A percentile compares a stretch with the other conserved stretches of the same genome.
Evolutionary conservation across 2,329 filamentous ascomycete species (phyloP).

Genomic region (Cladosporium sp.): DNA sequence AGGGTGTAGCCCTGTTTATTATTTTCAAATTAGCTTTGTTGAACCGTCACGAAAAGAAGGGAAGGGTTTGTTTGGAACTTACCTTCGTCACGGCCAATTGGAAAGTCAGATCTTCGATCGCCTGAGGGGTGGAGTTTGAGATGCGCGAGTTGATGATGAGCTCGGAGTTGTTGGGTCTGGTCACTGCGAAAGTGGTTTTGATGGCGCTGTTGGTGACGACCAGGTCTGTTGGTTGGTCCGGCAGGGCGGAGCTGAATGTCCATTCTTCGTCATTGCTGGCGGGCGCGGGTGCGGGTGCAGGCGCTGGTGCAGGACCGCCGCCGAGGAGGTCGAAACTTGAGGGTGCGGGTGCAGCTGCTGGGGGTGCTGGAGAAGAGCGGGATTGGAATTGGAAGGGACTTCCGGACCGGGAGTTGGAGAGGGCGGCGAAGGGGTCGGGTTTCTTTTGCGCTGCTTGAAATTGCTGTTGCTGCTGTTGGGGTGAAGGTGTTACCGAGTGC

Average conservation of each 20-base stretch:
- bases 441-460: slow-evolving; percentile 29
- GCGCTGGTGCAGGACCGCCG: slow-evolving; percentile 38
- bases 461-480: slow-evolving; percentile 24
- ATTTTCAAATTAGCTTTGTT: background rate
- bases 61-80: slow-evolving; percentile 17
- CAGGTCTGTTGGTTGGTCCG: slow-evolving; percentile 59
- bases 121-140: slow-evolving; percentile 70
- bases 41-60: background rate
- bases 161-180: slow-evolving; percentile 52
- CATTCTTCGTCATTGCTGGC: slow-evolving; percentile 73
- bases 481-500: slow-evolving; percentile 48
- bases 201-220: slow-evolving; percentile 63
- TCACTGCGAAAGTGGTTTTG: slow-evolving; percentile 69
- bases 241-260: slow-evolving; percentile 85
- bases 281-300: slow-evolving; percentile 29
- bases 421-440: slow-evolving; percentile 59
- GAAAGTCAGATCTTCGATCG: slow-evolving; percentile 77
- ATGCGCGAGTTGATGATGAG: slow-evolving; percentile 75
- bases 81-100: slow-evolving; percentile 94
- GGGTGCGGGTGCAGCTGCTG: slow-evolving; percentile 19
- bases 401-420: slow-evolving; percentile 50
- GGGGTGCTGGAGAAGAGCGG: slow-evolving; percentile 29
- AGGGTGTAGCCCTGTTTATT: slow-evolving; percentile 67
- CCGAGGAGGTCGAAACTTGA: slow-evolving; percentile 26
- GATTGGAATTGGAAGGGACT: slow-evolving; percentile 49